Percentiles rank a stretch among this genome's conserved stretches.
phyloP scores from a whole-genome alignment of 2,329 filamentous ascomycete species.

The Trichoderma sp. region DNA sequence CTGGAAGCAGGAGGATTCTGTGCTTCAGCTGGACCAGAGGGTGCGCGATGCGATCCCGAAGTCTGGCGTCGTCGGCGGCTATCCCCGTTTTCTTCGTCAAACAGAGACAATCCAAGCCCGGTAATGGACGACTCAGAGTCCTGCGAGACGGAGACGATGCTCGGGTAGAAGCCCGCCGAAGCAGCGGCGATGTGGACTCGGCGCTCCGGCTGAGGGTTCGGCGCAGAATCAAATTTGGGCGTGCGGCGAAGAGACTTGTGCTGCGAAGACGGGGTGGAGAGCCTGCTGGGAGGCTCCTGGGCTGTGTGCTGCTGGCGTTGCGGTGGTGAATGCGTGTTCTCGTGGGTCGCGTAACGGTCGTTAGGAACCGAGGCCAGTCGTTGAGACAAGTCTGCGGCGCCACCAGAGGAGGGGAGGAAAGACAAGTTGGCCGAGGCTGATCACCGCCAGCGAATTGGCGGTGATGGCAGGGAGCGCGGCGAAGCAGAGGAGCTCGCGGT shows the following conservation, averaged over 20 bases:
- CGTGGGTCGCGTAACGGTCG: conserved; percentile 59
- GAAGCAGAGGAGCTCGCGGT: background rate
- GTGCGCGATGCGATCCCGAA: conserved; percentile 43
- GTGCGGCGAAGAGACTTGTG: conserved; percentile 53
- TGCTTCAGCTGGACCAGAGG: conserved; percentile 31
- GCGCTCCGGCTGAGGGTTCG: conserved; percentile 44
- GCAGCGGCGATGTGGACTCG: conserved; percentile 50
- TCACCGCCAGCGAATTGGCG: conserved; percentile 44
- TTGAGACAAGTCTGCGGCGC: conserved; percentile 51
- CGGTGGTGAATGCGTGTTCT: conserved; percentile 46
- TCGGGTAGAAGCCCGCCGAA: conserved; percentile 51
- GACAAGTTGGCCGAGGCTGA: conserved; percentile 49
- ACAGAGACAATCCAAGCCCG: conserved; percentile 45
- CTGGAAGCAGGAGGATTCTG: conserved; percentile 32
- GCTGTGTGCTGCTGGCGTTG: conserved; percentile 47
- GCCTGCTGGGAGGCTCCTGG: conserved; percentile 44
- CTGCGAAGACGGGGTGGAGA: conserved; percentile 50
- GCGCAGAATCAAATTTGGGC: conserved; percentile 50
- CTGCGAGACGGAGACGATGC: conserved; percentile 34
- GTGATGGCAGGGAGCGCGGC: conserved; percentile 30
- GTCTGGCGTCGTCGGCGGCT: conserved; percentile 45
- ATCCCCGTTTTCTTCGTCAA: conserved; percentile 31
- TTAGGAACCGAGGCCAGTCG: conserved; percentile 45
- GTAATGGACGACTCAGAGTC: conserved; percentile 35
- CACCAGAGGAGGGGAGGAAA: conserved; percentile 41